Evolutionary conservation across 2,329 filamentous ascomycete species (phyloP), one percentile per base, ranked within the genome.

Genomic region (Raffaelea albimanens): DNA sequence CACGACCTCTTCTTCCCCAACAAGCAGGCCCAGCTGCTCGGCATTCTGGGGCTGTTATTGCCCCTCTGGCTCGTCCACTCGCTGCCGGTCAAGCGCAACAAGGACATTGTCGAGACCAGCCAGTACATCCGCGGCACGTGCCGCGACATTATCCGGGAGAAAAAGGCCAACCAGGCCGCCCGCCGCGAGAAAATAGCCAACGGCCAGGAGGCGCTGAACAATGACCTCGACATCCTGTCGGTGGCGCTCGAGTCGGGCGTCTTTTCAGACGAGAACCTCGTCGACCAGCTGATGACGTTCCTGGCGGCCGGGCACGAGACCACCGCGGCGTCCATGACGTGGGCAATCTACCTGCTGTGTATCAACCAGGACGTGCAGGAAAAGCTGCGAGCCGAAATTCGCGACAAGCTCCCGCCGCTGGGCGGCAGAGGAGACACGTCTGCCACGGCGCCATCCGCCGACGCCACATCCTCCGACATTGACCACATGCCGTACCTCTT

Each of bases 281-380:
- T 88, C 33, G 85, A 93, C 61, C 88, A 95, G 65, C 76, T 93
- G 60, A 93, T 94, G 86, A 94, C 87, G 0, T 93, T 94, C 68
- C 76, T 94, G 5, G 84, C 83, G 1, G 88, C 88, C 0, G 83
- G 83, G 20, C 87, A 91, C 62, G 85, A 91, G 65, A 91, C 87
- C 1, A 90, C 85, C 0, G 80, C 87, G 1, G 76, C 81, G 1
- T 75, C 85, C 18, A 71, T 93, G 59, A 84, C 82, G n/a, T 91
- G 85, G 84, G 76, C 82, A 3, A 65, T 81, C 8, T 86, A 88
- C 59, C 67, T 83, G 40, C 74, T 93, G n/a, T 78, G 78, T 55
- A 71, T 72, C 19, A 64, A 87, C 56, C 81, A 78, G 0, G 71
- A 80, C 1, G 68, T 85, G 2, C 85, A 93, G 64, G 64, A 63